These are phyloP conservation scores for Diaporthe sp. DNA, from an alignment of 2,329 filamentous ascomycete species.

Conservation along the genomic window DNA sequence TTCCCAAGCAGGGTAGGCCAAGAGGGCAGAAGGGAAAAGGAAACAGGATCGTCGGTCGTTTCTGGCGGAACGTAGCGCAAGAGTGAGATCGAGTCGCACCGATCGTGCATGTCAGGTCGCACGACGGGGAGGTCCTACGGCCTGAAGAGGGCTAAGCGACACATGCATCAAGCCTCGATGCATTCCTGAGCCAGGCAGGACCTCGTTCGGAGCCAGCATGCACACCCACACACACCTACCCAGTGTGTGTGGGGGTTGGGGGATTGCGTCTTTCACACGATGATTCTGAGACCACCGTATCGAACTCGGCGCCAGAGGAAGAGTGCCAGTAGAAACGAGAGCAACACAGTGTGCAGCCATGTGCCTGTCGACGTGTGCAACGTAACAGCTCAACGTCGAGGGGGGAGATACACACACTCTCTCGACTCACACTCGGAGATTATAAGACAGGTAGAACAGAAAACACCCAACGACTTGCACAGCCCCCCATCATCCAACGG, in stretches of 20 bases:
- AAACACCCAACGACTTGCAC: background rate
- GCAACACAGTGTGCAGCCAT: conserved; percentile 1
- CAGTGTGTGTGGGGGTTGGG: no score
- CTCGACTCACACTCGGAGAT: conserved; percentile 13
- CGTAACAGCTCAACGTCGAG: conserved; percentile 26
- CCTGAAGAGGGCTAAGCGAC: conserved; percentile 32
- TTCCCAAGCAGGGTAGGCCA: background rate
- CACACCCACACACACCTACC: background rate
- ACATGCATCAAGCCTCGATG: conserved; percentile 31
- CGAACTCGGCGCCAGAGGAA: background rate
- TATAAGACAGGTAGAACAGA: background rate
- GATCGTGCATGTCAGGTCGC: conserved; percentile 42
- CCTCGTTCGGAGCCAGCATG: background rate
- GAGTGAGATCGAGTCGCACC: conserved; percentile 46
- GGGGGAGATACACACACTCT: background rate
- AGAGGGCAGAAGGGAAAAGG: background rate
- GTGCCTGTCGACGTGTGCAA: conserved; percentile 18
- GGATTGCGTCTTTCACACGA: background rate
- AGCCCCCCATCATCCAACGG: conserved; percentile 8
- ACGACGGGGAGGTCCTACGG: conserved; percentile 35
- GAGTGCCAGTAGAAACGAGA: background rate
- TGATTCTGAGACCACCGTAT: background rate
- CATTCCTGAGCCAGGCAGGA: background rate
- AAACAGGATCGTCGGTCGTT: background rate
- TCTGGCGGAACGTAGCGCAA: conserved; percentile 33